A percentile compares a stretch with the other conserved stretches of the same genome.
Evolutionary conservation across 1,284 basidiomycete genomes (phyloP).

Genomic region (Paramarasmius palmivorus): DNA sequence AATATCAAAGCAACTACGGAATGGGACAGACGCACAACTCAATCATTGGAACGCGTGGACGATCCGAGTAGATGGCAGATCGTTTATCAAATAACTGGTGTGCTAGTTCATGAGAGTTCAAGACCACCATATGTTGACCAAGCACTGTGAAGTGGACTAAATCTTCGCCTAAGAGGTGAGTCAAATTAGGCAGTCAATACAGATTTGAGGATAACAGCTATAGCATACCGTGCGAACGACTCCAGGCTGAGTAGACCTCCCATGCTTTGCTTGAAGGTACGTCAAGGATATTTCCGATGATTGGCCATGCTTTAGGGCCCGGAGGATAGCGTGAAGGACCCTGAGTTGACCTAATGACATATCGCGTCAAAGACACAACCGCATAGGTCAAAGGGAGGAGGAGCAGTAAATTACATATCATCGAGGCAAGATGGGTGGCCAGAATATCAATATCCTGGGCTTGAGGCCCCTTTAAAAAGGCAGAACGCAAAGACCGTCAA

Average conservation of each 20-base stretch:
- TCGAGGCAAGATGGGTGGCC: too few species aligned
- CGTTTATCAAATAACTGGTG: slow-evolving; percentile 43
- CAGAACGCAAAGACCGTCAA: too few species aligned
- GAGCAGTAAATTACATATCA: too few species aligned
- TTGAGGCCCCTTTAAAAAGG: too few species aligned
- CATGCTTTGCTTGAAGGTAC: background rate
- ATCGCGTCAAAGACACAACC: too few species aligned
- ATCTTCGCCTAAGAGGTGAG: slow-evolving; percentile 25
- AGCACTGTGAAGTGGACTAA: slow-evolving; percentile 28
- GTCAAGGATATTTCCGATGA: background rate
- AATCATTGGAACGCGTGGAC: slow-evolving; percentile 33
- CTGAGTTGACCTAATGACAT: too few species aligned
- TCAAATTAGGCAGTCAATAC: too few species aligned
- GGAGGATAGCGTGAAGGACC: too few species aligned
- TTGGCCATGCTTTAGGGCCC: background rate
- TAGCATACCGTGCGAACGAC: background rate
- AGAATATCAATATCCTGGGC: too few species aligned
- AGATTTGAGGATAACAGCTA: too few species aligned
- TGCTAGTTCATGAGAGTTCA: slow-evolving; percentile 36
- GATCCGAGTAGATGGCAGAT: slow-evolving; percentile 35
- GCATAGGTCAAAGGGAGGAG: too few species aligned
- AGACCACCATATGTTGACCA: slow-evolving; percentile 35
- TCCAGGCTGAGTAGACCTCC: background rate
- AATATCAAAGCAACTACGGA: too few species aligned
- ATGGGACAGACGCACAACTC: slow-evolving; percentile 30